Conservation (phyloP, 345 rosid species). For the Eucalyptus shirleyi region DNA sequence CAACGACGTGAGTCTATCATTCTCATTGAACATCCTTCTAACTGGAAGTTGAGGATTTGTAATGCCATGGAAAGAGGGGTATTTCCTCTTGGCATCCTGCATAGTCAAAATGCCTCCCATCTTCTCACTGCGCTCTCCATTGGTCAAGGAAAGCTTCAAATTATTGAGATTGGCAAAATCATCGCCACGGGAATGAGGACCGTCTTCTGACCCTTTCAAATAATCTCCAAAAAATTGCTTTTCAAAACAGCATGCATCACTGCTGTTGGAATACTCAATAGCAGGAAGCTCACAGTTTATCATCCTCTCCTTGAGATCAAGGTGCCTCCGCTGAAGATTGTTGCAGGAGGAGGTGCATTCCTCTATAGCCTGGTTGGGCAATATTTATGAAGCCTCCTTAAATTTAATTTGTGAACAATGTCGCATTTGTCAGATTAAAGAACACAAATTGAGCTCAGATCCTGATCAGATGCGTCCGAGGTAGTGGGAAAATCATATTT, state of each 20-base stretch:
- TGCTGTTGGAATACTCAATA: conserved; percentile 4
- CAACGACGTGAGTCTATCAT: background rate
- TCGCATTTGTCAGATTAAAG: background rate
- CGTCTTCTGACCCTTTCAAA: background rate
- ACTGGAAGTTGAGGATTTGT: conserved; percentile 13
- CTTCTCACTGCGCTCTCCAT: conserved; percentile 2
- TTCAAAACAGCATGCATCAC: background rate
- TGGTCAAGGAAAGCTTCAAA: conserved; percentile 26
- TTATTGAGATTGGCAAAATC: conserved; percentile 1
- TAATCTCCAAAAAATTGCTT: background rate
- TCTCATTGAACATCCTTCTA: background rate
- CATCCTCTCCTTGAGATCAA: background rate
- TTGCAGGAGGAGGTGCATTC: background rate
- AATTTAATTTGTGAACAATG: background rate
- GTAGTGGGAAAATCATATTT: background rate
- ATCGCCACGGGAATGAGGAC: background rate
- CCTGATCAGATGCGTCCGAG: background rate
- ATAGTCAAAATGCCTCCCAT: background rate
- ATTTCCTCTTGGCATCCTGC: background rate
- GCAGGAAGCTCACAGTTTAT: background rate
- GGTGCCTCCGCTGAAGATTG: background rate
- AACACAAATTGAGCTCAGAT: background rate
- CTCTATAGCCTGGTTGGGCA: background rate
- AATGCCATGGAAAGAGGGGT: background rate
- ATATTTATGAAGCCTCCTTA: background rate